Conservation (phyloP, 441 rosid genomes). For the Erodium trifolium region DNA sequence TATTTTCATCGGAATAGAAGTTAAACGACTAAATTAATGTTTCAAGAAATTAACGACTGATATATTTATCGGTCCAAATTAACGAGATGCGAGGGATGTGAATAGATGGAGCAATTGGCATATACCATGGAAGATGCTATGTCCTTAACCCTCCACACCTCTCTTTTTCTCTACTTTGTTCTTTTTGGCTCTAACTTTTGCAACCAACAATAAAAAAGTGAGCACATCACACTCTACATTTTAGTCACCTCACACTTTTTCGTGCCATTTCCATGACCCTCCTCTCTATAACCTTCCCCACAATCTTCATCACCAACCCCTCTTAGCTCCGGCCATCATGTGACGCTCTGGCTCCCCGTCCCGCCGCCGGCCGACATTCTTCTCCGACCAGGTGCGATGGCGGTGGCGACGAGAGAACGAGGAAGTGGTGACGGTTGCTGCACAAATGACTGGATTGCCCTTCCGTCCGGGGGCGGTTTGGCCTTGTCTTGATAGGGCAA, state of each 20-base stretch:
- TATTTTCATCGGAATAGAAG: too few species aligned
- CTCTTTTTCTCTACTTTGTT: neutral
- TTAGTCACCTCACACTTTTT: neutral
- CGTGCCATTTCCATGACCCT: neutral
- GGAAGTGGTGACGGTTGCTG: neutral
- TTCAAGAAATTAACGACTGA: too few species aligned
- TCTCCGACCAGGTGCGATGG: neutral
- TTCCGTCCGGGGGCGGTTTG: neutral
- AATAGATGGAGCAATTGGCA: constrained; percentile 1
- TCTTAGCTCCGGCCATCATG: constrained; percentile 7
- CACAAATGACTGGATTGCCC: neutral
- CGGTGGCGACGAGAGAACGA: too few species aligned
- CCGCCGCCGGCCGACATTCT: neutral
- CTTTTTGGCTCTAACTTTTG: constrained; percentile 1
- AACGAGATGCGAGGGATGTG: neutral
- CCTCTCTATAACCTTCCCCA: neutral
- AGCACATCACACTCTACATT: neutral
- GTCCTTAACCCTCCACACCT: neutral
- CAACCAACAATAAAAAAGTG: neutral
- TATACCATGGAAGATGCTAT: constrained; percentile 4
- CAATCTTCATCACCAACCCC: neutral
- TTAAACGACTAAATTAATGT: too few species aligned
- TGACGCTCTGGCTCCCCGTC: neutral
- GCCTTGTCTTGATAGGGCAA: neutral
- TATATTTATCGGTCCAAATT: too few species aligned